Evolutionary conservation across 768 basidiomycete species (phyloP).

Genomic region (Termitomyces bulborhizus): DNA sequence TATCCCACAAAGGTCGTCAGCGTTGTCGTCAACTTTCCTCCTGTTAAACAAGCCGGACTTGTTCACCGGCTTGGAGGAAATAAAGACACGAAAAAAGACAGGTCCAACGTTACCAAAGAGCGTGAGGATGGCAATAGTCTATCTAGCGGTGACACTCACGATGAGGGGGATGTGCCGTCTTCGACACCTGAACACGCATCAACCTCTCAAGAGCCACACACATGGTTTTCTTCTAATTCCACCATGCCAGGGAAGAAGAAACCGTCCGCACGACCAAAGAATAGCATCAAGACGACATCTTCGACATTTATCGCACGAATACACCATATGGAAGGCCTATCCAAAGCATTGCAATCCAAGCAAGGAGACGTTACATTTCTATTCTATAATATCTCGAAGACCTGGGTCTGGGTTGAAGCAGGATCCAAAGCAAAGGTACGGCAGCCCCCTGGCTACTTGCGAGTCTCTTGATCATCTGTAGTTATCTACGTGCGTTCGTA

Average conservation of each 20-base stretch:
- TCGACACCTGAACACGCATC: slow-evolving; percentile 36
- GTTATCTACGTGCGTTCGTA: slow-evolving; percentile 20
- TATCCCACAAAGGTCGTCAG: slow-evolving; percentile 62
- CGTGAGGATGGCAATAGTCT: slow-evolving; percentile 64
- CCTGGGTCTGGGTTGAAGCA: slow-evolving; percentile 80
- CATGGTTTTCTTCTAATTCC: slow-evolving; percentile 51
- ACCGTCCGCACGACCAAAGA: slow-evolving; percentile 66
- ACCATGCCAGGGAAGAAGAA: slow-evolving; percentile 54
- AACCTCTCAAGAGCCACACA: slow-evolving; percentile 31
- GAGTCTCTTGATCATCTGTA: slow-evolving; percentile 8
- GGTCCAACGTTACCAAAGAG: slow-evolving; percentile 34
- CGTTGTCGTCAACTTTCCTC: slow-evolving; percentile 57
- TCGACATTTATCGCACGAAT: slow-evolving; percentile 90
- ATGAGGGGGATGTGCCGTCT: slow-evolving; percentile 43
- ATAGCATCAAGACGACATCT: slow-evolving; percentile 84
- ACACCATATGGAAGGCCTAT: slow-evolving; percentile 74
- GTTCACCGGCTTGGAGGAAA: slow-evolving; percentile 64
- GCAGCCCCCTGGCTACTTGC: background rate
- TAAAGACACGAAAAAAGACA: slow-evolving; percentile 60
- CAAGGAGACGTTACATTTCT: slow-evolving; percentile 83
- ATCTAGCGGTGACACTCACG: slow-evolving; percentile 78
- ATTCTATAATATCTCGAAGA: slow-evolving; percentile 85
- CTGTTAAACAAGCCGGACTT: slow-evolving; percentile 49
- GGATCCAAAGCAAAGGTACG: slow-evolving; percentile 80
- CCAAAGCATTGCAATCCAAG: slow-evolving; percentile 64